Percentiles rank a stretch among this genome's conserved stretches.
Evolutionary conservation across 1,284 basidiomycete species (phyloP).

Genomic region (Fomitopsis palustris): DNA sequence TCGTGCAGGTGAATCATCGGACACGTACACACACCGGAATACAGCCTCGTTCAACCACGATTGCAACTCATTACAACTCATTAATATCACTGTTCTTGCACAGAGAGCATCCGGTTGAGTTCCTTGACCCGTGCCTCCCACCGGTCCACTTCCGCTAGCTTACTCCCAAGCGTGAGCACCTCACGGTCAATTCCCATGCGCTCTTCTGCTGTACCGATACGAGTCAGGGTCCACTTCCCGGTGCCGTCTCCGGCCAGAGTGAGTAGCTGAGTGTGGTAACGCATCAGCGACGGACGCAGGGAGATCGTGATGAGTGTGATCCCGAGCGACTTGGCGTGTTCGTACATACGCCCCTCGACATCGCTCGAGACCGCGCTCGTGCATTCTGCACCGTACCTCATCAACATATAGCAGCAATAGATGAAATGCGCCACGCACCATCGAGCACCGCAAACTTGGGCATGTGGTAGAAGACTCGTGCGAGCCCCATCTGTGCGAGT

Average conservation of each 20-base stretch:
- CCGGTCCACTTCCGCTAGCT: conserved; percentile 60
- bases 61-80: too few species aligned
- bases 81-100: conserved; percentile 22
- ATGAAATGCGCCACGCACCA: conserved; percentile 39
- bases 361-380: conserved; percentile 96
- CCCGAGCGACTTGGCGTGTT: conserved; percentile 87
- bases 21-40: not conserved
- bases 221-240: conserved; percentile 67
- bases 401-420: not conserved
- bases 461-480: conserved; percentile 81
- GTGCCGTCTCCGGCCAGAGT: conserved; percentile 68
- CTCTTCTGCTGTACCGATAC: conserved; percentile 70
- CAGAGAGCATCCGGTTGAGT: conserved; percentile 46
- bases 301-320: conserved; percentile 95
- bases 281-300: conserved; percentile 73
- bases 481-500: conserved; percentile 72
- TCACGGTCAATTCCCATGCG: conserved; percentile 72
- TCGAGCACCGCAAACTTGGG: conserved; percentile 78
- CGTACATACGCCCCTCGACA: conserved; percentile 95
- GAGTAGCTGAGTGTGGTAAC: conserved; percentile 81
- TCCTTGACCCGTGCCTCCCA: conserved; percentile 65
- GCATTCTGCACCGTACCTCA: too few species aligned
- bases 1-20: too few species aligned
- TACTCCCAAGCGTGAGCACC: conserved; percentile 62
- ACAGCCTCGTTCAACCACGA: too few species aligned